Percentiles rank a stretch among this genome's conserved stretches.
Evolutionary conservation across 179 eudicot genomes (phyloP).

Genomic region (Gypsophila paniculata): DNA sequence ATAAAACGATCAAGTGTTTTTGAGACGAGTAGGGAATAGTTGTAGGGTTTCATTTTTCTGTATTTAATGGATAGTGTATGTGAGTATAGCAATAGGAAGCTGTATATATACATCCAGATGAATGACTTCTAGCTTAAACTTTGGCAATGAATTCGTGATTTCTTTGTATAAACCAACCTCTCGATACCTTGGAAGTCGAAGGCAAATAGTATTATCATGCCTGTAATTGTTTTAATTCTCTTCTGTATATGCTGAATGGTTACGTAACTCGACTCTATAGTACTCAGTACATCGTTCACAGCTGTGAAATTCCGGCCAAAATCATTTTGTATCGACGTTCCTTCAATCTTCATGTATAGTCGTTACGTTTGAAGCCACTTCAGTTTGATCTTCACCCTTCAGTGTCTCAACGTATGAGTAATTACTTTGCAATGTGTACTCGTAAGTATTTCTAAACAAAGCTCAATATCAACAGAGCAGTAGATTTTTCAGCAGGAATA

Average conservation of each 20-base stretch:
- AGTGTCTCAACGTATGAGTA: no score
- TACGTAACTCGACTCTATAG: no score
- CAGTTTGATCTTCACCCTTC: no score
- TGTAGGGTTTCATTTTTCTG: constrained; percentile 17
- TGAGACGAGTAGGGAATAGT: constrained; percentile 27
- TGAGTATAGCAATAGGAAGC: constrained; percentile 17
- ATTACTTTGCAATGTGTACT: no score
- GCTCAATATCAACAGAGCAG: no score
- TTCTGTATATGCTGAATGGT: background rate
- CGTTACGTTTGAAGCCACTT: no score
- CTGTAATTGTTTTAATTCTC: background rate
- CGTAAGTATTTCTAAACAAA: no score
- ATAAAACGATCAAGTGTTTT: constrained; percentile 24
- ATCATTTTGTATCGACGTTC: no score
- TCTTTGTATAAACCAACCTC: background rate
- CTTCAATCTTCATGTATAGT: no score
- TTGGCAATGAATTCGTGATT: background rate
- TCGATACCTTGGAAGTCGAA: background rate
- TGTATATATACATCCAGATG: constrained; percentile 23
- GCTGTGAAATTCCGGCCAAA: no score
- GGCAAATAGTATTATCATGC: background rate
- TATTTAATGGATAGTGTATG: constrained; percentile 20
- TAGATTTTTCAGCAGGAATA: no score
- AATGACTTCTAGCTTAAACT: background rate
- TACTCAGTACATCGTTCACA: no score